phyloP scores from a whole-genome alignment of 257 asterid species.

The Mentha longifolia region DNA sequence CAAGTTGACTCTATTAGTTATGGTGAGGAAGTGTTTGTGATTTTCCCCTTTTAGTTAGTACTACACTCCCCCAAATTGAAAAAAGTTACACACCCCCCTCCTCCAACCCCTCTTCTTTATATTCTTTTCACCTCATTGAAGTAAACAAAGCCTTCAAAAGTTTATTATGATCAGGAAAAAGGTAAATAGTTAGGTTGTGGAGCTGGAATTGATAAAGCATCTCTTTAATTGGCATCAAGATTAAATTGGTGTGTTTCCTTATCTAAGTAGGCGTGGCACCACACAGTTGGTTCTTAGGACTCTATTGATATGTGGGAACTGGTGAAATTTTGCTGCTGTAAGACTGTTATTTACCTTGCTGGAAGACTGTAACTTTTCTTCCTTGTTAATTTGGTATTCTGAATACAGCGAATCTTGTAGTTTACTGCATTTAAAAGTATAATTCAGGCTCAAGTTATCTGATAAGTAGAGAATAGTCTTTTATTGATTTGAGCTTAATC shows the following conservation, averaged over 20 bases:
- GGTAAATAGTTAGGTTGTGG: background rate
- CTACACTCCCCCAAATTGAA: no score
- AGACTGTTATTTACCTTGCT: background rate
- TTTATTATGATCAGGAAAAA: background rate
- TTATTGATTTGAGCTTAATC: slow-evolving; percentile 17
- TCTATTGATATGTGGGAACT: background rate
- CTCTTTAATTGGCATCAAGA: background rate
- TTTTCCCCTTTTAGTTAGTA: no score
- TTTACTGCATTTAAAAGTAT: slow-evolving; percentile 12
- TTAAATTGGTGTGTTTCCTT: background rate
- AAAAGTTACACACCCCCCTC: no score
- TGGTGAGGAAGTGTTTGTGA: no score
- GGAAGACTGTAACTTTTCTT: background rate
- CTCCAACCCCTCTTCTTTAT: background rate
- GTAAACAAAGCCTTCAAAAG: background rate
- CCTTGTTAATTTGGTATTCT: slow-evolving; percentile 19
- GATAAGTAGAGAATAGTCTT: slow-evolving; percentile 9
- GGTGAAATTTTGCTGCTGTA: background rate
- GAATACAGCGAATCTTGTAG: background rate
- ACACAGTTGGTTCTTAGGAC: slow-evolving; percentile 1
- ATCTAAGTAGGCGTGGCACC: background rate
- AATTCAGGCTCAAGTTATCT: slow-evolving; percentile 10
- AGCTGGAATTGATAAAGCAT: background rate
- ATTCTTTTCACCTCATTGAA: background rate
- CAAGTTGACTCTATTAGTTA: background rate